Evolutionary conservation across 2,329 filamentous ascomycete genomes (phyloP).

Genomic region (Talaromyces sp.): DNA sequence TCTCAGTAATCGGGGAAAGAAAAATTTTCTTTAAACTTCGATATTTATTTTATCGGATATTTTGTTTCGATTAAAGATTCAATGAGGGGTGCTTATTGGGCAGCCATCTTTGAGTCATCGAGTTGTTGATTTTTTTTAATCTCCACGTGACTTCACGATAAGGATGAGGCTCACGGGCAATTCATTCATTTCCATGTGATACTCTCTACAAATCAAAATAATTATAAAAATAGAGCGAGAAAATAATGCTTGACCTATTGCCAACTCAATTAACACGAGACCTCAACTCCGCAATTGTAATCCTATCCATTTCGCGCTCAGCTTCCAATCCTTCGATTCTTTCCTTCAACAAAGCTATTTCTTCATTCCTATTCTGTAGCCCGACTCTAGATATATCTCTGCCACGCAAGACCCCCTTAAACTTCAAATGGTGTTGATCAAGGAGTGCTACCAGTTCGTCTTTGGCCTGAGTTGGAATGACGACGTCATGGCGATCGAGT

Average conservation of each 20-base stretch:
- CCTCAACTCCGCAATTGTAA: slow-evolving; percentile 38
- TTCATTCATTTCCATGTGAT: neutral
- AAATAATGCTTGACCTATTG: neutral
- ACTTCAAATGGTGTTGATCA: slow-evolving; percentile 53
- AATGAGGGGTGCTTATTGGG: neutral
- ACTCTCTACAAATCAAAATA: neutral
- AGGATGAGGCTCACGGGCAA: neutral
- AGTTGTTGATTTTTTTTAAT: neutral
- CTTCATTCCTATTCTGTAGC: slow-evolving; percentile 60
- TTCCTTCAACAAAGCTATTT: slow-evolving; percentile 62
- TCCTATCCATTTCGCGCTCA: slow-evolving; percentile 51
- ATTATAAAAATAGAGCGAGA: neutral
- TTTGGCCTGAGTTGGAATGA: slow-evolving; percentile 28
- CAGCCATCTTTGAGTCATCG: neutral
- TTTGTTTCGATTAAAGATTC: neutral
- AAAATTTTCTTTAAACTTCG: neutral
- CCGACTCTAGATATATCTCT: slow-evolving; percentile 62
- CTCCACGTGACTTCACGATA: slow-evolving; percentile 3
- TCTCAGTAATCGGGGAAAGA: neutral
- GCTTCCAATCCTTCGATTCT: slow-evolving; percentile 56
- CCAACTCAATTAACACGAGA: neutral
- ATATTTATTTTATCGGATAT: neutral
- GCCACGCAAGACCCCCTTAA: slow-evolving; percentile 59
- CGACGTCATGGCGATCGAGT: slow-evolving; percentile 30
- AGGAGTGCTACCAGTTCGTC: slow-evolving; percentile 43